Evolutionary conservation across 2,329 filamentous ascomycete species (phyloP).

Genomic region (Verticillium nonalfalfae): DNA sequence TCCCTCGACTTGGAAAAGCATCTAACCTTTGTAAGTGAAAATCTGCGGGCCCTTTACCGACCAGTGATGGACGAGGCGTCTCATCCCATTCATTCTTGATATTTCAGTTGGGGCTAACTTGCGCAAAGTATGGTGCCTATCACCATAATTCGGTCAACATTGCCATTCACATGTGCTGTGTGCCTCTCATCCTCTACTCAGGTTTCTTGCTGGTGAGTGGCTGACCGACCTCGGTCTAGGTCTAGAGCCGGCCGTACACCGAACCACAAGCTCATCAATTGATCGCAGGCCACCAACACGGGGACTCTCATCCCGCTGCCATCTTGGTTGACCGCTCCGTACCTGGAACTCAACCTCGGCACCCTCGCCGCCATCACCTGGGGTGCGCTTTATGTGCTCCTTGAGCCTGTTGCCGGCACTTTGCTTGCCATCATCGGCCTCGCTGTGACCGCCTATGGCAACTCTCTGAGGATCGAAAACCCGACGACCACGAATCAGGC

Average conservation of each 20-base stretch:
- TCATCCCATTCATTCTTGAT: not conserved
- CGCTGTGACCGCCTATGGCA: slow-evolving; percentile 65
- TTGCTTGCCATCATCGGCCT: slow-evolving; percentile 72
- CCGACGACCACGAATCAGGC: slow-evolving; percentile 41
- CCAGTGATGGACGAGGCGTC: not conserved
- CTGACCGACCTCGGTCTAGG: not conserved
- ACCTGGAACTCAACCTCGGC: slow-evolving; percentile 59
- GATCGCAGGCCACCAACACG: slow-evolving; percentile 50
- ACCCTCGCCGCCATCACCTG: slow-evolving; percentile 63
- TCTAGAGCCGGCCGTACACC: not conserved
- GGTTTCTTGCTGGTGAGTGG: slow-evolving; percentile 62
- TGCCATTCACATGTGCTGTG: slow-evolving; percentile 72
- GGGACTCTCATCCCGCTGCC: slow-evolving; percentile 60
- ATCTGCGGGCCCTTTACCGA: not conserved
- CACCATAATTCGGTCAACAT: slow-evolving; percentile 75
- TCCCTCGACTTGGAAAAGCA: slow-evolving; percentile 76
- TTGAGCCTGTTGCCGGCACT: slow-evolving; percentile 88
- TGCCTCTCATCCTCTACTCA: slow-evolving; percentile 68
- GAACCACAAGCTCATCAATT: slow-evolving; percentile 6
- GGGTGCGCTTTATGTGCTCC: slow-evolving; percentile 75
- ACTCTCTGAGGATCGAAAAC: slow-evolving; percentile 61
- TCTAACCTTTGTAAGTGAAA: slow-evolving; percentile 64
- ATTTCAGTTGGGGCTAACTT: slow-evolving; percentile 3
- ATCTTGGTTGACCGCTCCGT: slow-evolving; percentile 59
- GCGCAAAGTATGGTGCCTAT: slow-evolving; percentile 70